Percentiles rank a stretch among this genome's conserved stretches.
These are phyloP conservation scores for Nephelium lappaceum DNA, from an alignment of 345 rosid genomes.

Conservation along the genomic window DNA sequence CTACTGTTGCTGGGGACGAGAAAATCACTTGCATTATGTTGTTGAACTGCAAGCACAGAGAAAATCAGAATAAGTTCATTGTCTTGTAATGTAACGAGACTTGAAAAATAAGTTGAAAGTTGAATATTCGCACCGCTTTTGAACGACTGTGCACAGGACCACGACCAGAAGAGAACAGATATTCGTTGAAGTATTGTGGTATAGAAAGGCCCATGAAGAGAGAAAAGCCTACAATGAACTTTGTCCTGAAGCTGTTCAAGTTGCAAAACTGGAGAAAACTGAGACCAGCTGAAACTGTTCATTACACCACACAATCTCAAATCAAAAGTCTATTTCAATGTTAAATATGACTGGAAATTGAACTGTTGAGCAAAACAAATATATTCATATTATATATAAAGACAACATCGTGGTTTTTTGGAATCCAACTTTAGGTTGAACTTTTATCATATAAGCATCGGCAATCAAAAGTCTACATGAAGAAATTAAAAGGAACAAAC, in stretches of 20 bases:
- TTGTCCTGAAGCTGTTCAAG: constrained; percentile 85
- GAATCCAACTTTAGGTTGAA: neutral
- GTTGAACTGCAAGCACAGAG: constrained; percentile 64
- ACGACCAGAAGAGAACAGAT: constrained; percentile 53
- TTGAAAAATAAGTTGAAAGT: neutral
- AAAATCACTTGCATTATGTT: constrained; percentile 80
- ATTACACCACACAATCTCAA: neutral
- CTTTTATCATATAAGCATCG: neutral
- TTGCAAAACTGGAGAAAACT: constrained; percentile 83
- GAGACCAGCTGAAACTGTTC: constrained; percentile 82
- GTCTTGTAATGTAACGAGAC: neutral
- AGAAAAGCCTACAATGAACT: constrained; percentile 79
- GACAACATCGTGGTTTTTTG: neutral
- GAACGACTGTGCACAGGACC: constrained; percentile 73
- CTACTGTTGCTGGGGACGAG: constrained; percentile 86
- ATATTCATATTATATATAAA: neutral
- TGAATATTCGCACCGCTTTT: constrained; percentile 51
- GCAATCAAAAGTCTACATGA: neutral
- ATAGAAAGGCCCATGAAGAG: constrained; percentile 87
- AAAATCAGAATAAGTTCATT: neutral
- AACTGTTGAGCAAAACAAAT: neutral
- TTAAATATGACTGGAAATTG: neutral
- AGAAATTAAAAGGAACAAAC: neutral
- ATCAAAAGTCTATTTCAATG: constrained; percentile 1
- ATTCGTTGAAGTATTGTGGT: constrained; percentile 75